Evolutionary conservation across 768 basidiomycete species (phyloP).

Genomic region (Naematelia aurantialba): DNA sequence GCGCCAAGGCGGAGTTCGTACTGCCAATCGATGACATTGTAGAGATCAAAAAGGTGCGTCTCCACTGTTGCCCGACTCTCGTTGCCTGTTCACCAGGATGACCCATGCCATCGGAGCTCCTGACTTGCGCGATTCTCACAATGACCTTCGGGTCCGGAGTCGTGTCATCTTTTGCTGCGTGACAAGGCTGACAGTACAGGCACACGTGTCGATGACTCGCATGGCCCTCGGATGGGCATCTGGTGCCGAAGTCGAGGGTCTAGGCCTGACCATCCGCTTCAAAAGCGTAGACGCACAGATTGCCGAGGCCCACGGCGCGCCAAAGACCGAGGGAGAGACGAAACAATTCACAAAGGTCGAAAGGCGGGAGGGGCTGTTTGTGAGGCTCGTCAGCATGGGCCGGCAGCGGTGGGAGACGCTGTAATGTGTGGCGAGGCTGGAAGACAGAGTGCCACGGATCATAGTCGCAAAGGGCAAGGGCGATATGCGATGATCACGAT

Average conservation of each 20-base stretch:
- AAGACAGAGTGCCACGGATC: too few relatives aligned
- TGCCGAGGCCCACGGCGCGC: constrained; percentile 26
- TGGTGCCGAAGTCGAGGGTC: constrained; percentile 50
- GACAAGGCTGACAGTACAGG: constrained; percentile 25
- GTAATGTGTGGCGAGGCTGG: constrained; percentile 15
- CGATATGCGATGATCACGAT: too few relatives aligned
- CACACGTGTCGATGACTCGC: constrained; percentile 50
- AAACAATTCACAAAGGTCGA: constrained; percentile 49
- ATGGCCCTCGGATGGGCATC: constrained; percentile 52
- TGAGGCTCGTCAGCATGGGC: constrained; percentile 49
- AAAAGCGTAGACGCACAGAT: constrained; percentile 36
- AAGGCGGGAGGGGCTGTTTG: constrained; percentile 51
- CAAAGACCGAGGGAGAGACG: constrained; percentile 40
- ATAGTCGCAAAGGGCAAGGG: too few relatives aligned
- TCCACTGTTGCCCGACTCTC: too few relatives aligned
- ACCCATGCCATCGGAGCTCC: too few relatives aligned
- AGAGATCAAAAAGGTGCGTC: constrained; percentile 50
- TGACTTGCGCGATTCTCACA: too few relatives aligned
- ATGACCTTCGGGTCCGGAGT: too few relatives aligned
- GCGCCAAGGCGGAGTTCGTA: constrained; percentile 33
- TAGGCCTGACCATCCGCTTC: constrained; percentile 50
- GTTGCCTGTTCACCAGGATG: too few relatives aligned
- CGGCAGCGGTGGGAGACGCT: constrained; percentile 51
- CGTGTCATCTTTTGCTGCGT: too few relatives aligned
- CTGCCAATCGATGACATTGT: constrained; percentile 50